Evolutionary conservation across 139 green algal species (phyloP), one percentile per base, ranked within the genome.

Genomic region (Chlorella sp.): DNA sequence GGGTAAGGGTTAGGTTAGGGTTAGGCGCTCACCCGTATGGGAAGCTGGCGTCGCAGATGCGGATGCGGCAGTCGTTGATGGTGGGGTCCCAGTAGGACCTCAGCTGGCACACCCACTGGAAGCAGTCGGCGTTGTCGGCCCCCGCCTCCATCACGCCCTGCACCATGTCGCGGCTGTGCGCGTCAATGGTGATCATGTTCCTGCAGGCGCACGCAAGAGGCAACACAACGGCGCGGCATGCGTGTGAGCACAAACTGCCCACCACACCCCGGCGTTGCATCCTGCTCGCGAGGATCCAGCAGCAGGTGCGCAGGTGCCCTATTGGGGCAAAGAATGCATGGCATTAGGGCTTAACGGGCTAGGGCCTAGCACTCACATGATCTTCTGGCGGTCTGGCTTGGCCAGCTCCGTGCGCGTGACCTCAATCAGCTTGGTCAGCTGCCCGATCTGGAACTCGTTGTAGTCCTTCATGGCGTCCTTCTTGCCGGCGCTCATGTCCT

Each of bases 181-280:
- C 89, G 51, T 94, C 89, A 60, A 94, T 94, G 67, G 89, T 94
- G 79, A 94, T 94, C 89, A 93, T 93, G 82, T 92, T 94, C 87
- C 51, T 74, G n/a, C n/a, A n/a, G n/a, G n/a, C n/a, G n/a, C n/a
- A n/a, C n/a, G n/a, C n/a, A n/a, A n/a, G n/a, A n/a, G n/a, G n/a
- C n/a, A n/a, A n/a, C n/a, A n/a, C n/a, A n/a, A n/a, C n/a, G n/a
- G n/a, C n/a, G n/a, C n/a, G n/a, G n/a, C n/a, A n/a, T n/a, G n/a
- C n/a, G n/a, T n/a, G n/a, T n/a, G n/a, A n/a, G n/a, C n/a, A n/a
- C n/a, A n/a, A n/a, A n/a, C n/a, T n/a, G n/a, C n/a, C n/a, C n/a
- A n/a, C n/a, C n/a, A n/a, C n/a, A n/a, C n/a, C n/a, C n/a, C n/a
- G n/a, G n/a, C n/a, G n/a, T n/a, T n/a, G n/a, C n/a, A n/a, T n/a